Evolutionary conservation across 768 basidiomycete species (phyloP).

Genomic region (Psilocybe subaeruginosa): DNA sequence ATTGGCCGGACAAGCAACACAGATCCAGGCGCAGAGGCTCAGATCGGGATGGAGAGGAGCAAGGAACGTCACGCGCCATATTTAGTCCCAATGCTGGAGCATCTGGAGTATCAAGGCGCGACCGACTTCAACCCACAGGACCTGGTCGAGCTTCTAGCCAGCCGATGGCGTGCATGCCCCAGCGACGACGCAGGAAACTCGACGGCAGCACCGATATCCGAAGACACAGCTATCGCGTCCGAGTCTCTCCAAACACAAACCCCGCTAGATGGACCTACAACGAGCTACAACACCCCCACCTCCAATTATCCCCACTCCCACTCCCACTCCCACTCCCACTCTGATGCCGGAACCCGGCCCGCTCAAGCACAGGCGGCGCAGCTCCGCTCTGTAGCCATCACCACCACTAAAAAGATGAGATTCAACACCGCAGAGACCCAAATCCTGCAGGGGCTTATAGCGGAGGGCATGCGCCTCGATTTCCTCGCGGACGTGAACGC

Average conservation of each 20-base stretch:
- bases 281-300: neutral
- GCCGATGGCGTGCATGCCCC: conserved; percentile 13
- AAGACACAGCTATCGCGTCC: neutral
- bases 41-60: neutral
- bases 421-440: conserved; percentile 14
- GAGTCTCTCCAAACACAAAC: too few species aligned
- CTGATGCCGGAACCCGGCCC: too few species aligned
- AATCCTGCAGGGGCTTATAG: conserved; percentile 8
- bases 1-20: too few species aligned
- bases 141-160: conserved; percentile 15
- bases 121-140: conserved; percentile 14
- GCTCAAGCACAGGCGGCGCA: neutral
- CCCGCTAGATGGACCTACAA: too few species aligned
- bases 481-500: neutral
- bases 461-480: conserved; percentile 21
- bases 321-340: too few species aligned
- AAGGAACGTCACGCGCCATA: neutral
- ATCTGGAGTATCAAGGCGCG: conserved; percentile 22
- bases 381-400: conserved; percentile 17
- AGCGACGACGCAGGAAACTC: neutral
- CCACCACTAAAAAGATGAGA: conserved; percentile 15
- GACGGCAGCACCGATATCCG: neutral
- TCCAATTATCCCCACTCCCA: too few species aligned
- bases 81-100: conserved; percentile 9
- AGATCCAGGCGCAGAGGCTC: neutral